Percentiles rank a stretch among this genome's conserved stretches.
These are phyloP conservation scores for Betula pendula DNA, from an alignment of 306 rosid species.

Conservation along the genomic window DNA sequence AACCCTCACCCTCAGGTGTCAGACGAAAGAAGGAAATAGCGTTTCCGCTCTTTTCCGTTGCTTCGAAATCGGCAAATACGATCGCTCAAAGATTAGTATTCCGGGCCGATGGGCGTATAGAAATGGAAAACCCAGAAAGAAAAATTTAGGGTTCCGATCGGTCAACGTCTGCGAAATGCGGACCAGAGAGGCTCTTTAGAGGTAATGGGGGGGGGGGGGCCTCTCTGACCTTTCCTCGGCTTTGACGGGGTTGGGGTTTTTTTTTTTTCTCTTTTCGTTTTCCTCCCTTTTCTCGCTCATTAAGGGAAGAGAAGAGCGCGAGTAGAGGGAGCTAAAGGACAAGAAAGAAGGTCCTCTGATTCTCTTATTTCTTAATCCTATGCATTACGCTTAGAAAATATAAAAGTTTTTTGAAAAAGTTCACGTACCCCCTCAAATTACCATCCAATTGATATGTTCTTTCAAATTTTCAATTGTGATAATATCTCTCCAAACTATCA, in stretches of 20 bases:
- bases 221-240: not conserved
- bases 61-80: constrained; percentile 13
- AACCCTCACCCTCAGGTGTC: constrained; percentile 22
- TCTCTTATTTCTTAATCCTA: not conserved
- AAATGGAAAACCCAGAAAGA: not conserved
- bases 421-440: too few species aligned
- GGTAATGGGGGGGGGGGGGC: not conserved
- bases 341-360: not conserved
- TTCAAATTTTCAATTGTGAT: too few species aligned
- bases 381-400: too few species aligned
- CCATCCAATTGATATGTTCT: too few species aligned
- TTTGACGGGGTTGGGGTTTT: not conserved
- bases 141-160: constrained; percentile 18
- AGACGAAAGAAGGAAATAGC: not conserved
- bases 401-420: too few species aligned
- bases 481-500: too few species aligned
- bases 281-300: constrained; percentile 24
- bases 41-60: not conserved
- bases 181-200: too few species aligned
- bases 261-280: not conserved
- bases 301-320: constrained; percentile 28
- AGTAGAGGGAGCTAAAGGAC: constrained; percentile 12
- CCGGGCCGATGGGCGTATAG: not conserved
- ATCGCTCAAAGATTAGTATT: not conserved
- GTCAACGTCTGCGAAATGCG: not conserved